phyloP scores from a whole-genome alignment of 495 filamentous ascomycete species.

The Penicillium cataractarum region DNA sequence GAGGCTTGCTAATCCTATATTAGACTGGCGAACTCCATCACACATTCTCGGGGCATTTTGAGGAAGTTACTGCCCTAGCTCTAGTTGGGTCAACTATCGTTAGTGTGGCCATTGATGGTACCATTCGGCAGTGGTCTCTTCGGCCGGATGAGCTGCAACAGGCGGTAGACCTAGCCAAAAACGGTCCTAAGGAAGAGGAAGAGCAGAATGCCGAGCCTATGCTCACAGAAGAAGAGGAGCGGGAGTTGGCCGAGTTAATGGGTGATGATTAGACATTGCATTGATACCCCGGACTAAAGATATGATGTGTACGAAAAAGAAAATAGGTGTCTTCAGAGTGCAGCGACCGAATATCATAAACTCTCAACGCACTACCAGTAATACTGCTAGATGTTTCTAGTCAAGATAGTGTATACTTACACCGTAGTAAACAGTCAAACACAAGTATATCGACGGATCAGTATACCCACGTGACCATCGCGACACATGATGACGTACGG shows the following conservation, averaged over 20 bases:
- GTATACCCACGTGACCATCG: constrained; percentile 32
- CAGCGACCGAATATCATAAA: too few relatives aligned
- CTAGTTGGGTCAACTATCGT: constrained; percentile 65
- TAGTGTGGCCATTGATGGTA: constrained; percentile 87
- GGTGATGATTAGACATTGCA: constrained; percentile 53
- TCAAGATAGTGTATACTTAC: neutral
- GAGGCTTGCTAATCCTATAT: constrained; percentile 24
- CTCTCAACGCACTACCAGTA: neutral
- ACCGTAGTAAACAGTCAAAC: neutral
- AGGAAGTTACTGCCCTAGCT: constrained; percentile 84
- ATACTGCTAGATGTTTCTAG: neutral
- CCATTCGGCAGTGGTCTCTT: constrained; percentile 80
- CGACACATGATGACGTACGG: constrained; percentile 46
- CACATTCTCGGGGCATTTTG: constrained; percentile 82
- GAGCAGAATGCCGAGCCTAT: constrained; percentile 50
- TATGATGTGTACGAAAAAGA: neutral
- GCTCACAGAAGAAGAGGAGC: constrained; percentile 81
- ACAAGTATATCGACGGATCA: neutral
- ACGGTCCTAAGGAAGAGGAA: constrained; percentile 54
- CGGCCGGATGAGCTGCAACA: constrained; percentile 63
- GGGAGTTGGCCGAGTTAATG: constrained; percentile 87
- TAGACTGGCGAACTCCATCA: constrained; percentile 74
- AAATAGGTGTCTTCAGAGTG: neutral
- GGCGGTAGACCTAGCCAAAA: constrained; percentile 60
- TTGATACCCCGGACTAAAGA: constrained; percentile 22